Percentiles rank a stretch among this genome's conserved stretches.
Evolutionary conservation across 2,329 filamentous ascomycete genomes (phyloP).

Genomic region (Pseudogymnoascus sp.): DNA sequence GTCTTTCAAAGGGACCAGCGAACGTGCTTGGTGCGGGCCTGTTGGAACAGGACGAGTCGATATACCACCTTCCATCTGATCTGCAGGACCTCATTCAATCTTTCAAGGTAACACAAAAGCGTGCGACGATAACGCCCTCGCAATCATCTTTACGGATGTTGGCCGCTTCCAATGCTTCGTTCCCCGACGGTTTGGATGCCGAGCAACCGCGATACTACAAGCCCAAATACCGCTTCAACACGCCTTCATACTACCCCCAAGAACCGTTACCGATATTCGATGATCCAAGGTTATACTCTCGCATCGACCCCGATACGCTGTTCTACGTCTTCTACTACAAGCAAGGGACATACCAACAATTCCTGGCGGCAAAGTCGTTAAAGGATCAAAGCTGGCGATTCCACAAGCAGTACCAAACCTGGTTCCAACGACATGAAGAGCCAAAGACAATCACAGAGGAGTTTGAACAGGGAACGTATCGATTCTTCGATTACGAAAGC

Average conservation of each 20-base stretch:
- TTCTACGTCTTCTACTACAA: slow-evolving; percentile 99
- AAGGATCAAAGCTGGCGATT: slow-evolving; percentile 99
- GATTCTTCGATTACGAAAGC: slow-evolving; percentile 98
- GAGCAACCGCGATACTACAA: slow-evolving; percentile 78
- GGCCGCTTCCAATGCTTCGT: slow-evolving; percentile 61
- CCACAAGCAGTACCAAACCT: slow-evolving; percentile 99
- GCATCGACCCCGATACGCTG: slow-evolving; percentile 89
- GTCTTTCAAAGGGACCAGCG: background rate
- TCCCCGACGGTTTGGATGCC: slow-evolving; percentile 66
- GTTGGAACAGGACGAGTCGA: slow-evolving; percentile 59
- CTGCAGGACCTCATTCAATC: slow-evolving; percentile 86
- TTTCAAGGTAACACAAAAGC: slow-evolving; percentile 74
- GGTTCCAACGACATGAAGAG: slow-evolving; percentile 98
- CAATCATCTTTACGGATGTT: slow-evolving; percentile 67
- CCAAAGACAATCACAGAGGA: slow-evolving; percentile 98
- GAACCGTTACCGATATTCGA: slow-evolving; percentile 89
- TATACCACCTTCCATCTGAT: slow-evolving; percentile 85
- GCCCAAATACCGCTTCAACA: slow-evolving; percentile 71
- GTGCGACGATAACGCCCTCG: slow-evolving; percentile 42
- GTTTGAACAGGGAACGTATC: slow-evolving; percentile 96
- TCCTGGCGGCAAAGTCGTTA: slow-evolving; percentile 87
- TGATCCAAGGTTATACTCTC: slow-evolving; percentile 75
- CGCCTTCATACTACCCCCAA: slow-evolving; percentile 78
- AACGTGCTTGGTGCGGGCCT: background rate
- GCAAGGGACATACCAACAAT: slow-evolving; percentile 92